Conservation (phyloP, 495 filamentous ascomycete genomes). For the Penicillium diatomitis region DNA sequence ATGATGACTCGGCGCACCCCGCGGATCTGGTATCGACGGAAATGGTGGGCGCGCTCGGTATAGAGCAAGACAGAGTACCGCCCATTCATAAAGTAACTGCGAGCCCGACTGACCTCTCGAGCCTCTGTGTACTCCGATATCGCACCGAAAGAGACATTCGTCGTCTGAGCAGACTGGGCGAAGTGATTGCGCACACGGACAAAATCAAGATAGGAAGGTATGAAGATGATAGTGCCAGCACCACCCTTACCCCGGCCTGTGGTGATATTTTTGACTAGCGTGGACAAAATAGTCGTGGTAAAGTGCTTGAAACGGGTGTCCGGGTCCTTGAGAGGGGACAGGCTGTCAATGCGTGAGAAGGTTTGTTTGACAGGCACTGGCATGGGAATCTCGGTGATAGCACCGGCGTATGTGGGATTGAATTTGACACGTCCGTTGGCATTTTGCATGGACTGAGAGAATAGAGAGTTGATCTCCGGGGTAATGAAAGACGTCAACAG, state of each 20-base stretch:
- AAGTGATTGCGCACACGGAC: constrained; percentile 88
- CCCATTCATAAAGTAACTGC: constrained; percentile 78
- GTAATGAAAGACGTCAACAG: constrained; percentile 74
- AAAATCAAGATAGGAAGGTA: constrained; percentile 90
- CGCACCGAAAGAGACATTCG: constrained; percentile 66
- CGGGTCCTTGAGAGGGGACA: constrained; percentile 60
- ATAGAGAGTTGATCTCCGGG: constrained; percentile 76
- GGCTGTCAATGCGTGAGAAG: constrained; percentile 78
- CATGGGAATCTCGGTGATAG: constrained; percentile 54
- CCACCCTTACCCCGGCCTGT: constrained; percentile 30
- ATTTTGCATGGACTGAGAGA: constrained; percentile 69
- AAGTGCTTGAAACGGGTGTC: constrained; percentile 92
- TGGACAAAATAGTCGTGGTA: constrained; percentile 65
- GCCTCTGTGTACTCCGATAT: constrained; percentile 81
- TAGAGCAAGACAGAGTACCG: constrained; percentile 79
- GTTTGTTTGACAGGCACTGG: constrained; percentile 69
- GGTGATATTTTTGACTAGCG: constrained; percentile 50
- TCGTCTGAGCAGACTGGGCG: constrained; percentile 57
- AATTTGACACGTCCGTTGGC: constrained; percentile 66
- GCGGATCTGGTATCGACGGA: constrained; percentile 68
- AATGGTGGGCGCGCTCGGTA: constrained; percentile 90
- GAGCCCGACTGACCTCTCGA: constrained; percentile 67
- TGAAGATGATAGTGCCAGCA: constrained; percentile 68
- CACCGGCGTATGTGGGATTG: constrained; percentile 54
- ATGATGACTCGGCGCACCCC: constrained; percentile 75